These are phyloP conservation scores for Lepidium africanum DNA, from an alignment of 345 rosid species.

Conservation along the genomic window DNA sequence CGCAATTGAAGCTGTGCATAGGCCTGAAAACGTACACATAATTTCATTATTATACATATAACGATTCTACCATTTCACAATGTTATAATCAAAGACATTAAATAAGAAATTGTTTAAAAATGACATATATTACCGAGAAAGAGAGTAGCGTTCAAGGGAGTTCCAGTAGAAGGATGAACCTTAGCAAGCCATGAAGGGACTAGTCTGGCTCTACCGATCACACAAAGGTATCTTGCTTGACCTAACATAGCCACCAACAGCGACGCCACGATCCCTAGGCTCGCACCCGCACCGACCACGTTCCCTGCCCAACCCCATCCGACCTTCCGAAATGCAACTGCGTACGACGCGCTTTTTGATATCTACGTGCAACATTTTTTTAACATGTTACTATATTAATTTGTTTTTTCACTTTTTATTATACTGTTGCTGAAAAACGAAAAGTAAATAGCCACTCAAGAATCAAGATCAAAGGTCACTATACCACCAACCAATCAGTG, in stretches of 20 bases:
- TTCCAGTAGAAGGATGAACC: constrained; percentile 93
- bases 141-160: constrained; percentile 91
- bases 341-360: constrained; percentile 48
- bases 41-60: neutral
- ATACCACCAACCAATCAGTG: neutral
- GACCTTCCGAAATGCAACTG: constrained; percentile 51
- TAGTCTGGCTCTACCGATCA: constrained; percentile 73
- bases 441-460: neutral
- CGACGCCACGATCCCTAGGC: constrained; percentile 91
- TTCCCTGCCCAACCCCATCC: constrained; percentile 91
- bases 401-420: neutral
- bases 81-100: neutral
- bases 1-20: constrained; percentile 89
- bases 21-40: constrained; percentile 36
- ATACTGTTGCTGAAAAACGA: neutral
- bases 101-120: neutral
- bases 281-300: constrained; percentile 87
- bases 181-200: constrained; percentile 87
- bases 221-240: constrained; percentile 96
- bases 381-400: neutral
- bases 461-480: neutral
- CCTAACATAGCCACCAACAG: constrained; percentile 95
- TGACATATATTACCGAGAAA: constrained; percentile 61
- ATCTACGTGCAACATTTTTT: constrained; percentile 32
- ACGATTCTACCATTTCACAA: neutral